Base-by-base conservation (phyloP, 225 moss, liverwort and hornwort genomes). In the Straminergon stramineum region DNA sequence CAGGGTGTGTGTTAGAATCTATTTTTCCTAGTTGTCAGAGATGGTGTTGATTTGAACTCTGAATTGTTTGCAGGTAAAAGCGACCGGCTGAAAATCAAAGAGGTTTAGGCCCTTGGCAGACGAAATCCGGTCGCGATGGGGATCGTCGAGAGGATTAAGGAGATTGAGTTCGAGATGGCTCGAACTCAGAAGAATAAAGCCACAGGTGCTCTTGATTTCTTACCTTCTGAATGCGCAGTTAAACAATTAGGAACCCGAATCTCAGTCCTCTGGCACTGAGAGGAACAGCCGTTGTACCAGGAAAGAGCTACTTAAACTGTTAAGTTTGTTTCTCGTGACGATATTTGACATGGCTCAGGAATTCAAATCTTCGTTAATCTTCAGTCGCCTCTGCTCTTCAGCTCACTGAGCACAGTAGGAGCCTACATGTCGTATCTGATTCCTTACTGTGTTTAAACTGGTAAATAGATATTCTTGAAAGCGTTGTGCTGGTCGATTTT, bases 131-230 rank as follows among this genome's bases (percentile, higher is more conserved):
- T n/a, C 85, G 94, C 87, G 91, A 99, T 99, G 99, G 99, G 99
- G 94, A 99, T 99, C 91, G 84, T 99, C 48, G 99, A 99, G 90
- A 97, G 93, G 95, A 99, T 99, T 87, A 99, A 97, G 93, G 99
- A 99, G 95, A 99, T 99, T 92, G 99, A 99, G 97, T 96, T 97
- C 93, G 99, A 99, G 97, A 99, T 99, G 99, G 99, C 99, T 96
- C 97, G 99, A 91, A 99, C 99, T 97, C 99, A 99, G 86, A 99
- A 99, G 92, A 99, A 99, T 81, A 99, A 99, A 87, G 99, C 99
- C 58, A 99, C 99, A 94, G 97, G 98, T 98, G 71, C 51, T 68
- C 45, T 58, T 89, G 62, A 63, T 88, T 77, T 60, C 41, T 66
- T 88, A 21, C 71, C 78, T 78, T 82, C 39, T 86, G 13, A 51